Percentiles rank a stretch among this genome's conserved stretches.
These are phyloP conservation scores for Coleophoma cylindrospora DNA, from an alignment of 2,329 filamentous ascomycete genomes.

Conservation along the genomic window DNA sequence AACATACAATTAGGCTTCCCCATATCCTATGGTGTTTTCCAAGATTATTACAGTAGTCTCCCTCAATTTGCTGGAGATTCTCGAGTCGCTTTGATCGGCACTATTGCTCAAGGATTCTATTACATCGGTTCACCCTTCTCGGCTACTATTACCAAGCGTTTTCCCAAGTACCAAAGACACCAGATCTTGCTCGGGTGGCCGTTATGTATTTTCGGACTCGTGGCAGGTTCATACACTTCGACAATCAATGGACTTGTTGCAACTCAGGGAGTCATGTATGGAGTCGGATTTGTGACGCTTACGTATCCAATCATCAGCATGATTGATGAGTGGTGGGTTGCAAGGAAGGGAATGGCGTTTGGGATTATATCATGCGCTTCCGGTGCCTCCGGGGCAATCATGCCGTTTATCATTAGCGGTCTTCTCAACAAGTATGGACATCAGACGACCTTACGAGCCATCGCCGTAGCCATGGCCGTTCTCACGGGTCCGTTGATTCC, in stretches of 20 bases:
- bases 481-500: conserved; percentile 49
- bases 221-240: conserved; percentile 44
- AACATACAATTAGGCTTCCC: too few relatives aligned
- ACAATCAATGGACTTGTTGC: conserved; percentile 49
- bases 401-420: conserved; percentile 48
- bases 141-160: too few relatives aligned
- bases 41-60: too few relatives aligned
- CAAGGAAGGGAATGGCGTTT: conserved; percentile 52
- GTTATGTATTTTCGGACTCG: conserved; percentile 33
- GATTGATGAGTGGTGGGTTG: conserved; percentile 58
- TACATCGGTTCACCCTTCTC: too few relatives aligned
- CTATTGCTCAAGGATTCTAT: too few relatives aligned
- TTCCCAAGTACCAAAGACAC: conserved; percentile 25
- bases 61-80: too few relatives aligned
- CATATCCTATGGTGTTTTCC: too few relatives aligned
- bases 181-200: conserved; percentile 35
- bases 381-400: conserved; percentile 42
- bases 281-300: conserved; percentile 47
- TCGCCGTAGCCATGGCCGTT: conserved; percentile 43
- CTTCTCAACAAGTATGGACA: conserved; percentile 48
- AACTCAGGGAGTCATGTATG: conserved; percentile 58
- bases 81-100: too few relatives aligned
- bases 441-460: conserved; percentile 48
- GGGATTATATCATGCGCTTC: conserved; percentile 45
- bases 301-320: conserved; percentile 53